Evolutionary conservation across 192 early-diverging fungal species (phyloP).

Genomic region (Funneliformis geosporum): DNA sequence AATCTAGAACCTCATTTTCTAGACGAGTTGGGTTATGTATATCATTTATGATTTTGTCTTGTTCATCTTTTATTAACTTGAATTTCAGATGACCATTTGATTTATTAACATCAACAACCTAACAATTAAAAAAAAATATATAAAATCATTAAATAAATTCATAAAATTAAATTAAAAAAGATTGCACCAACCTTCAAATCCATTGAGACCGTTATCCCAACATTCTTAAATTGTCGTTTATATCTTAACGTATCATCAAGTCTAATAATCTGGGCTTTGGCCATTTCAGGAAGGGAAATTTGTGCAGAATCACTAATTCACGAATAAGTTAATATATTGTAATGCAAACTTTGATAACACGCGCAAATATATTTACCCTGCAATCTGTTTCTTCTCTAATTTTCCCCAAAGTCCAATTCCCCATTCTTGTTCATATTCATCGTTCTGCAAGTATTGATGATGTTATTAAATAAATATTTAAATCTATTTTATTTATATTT

Average conservation of each 20-base stretch:
- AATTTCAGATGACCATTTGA: background rate
- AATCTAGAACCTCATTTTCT: conserved; percentile 47
- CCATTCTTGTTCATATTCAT: conserved; percentile 15
- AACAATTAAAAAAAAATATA: background rate
- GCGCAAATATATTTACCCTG: background rate
- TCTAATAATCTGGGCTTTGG: background rate
- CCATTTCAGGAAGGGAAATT: conserved; percentile 5
- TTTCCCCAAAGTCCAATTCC: background rate
- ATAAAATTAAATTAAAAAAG: background rate
- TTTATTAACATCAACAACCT: conserved; percentile 12
- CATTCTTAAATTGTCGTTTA: conserved; percentile 1
- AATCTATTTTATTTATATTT: background rate
- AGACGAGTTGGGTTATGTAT: conserved; percentile 44
- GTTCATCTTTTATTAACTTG: background rate
- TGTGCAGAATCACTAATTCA: conserved; percentile 17
- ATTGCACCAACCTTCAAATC: background rate
- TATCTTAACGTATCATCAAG: background rate
- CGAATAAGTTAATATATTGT: background rate
- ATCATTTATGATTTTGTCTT: background rate
- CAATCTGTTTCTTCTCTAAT: conserved; percentile 1
- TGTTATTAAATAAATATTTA: background rate
- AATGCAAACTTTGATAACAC: background rate
- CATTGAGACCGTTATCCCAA: background rate
- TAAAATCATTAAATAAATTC: background rate
- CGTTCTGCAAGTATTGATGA: background rate